phyloP scores from a whole-genome alignment of 345 rosid species.

The Bruguiera sexangula region DNA sequence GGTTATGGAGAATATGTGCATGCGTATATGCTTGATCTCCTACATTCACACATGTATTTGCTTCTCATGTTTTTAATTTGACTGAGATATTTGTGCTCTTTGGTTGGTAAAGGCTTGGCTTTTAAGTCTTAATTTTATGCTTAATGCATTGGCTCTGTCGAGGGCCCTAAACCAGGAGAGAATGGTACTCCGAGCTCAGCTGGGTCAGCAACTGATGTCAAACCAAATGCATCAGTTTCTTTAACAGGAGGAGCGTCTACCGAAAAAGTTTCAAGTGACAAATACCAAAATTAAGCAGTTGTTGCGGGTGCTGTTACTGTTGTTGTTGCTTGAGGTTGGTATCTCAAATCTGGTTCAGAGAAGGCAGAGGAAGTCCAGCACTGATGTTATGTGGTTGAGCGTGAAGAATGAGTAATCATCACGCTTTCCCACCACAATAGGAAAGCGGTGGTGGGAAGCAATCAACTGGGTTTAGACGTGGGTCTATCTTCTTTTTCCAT shows the following conservation, averaged over 20 bases:
- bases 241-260: conserved; percentile 45
- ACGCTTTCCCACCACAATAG: neutral
- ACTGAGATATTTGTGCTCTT: too few relatives aligned
- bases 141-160: conserved; percentile 3
- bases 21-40: too few relatives aligned
- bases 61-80: too few relatives aligned
- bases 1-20: too few relatives aligned
- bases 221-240: conserved; percentile 38
- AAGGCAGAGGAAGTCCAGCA: conserved; percentile 60
- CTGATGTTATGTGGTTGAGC: conserved; percentile 11
- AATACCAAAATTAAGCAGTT: conserved; percentile 74
- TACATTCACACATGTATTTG: too few relatives aligned
- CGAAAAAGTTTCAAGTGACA: conserved; percentile 67
- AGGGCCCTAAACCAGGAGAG: conserved; percentile 80
- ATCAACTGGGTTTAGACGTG: conserved; percentile 1
- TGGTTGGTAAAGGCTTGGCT: neutral
- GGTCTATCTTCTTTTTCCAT: neutral
- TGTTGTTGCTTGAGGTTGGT: conserved; percentile 79
- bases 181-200: conserved; percentile 38
- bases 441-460: neutral
- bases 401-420: conserved; percentile 5
- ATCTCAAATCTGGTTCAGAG: conserved; percentile 65
- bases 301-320: conserved; percentile 59
- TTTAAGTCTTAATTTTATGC: neutral
- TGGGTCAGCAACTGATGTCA: conserved; percentile 38